Conservation (phyloP, 352 stramenopile genomes). For the Globisporangium camurandrum region DNA sequence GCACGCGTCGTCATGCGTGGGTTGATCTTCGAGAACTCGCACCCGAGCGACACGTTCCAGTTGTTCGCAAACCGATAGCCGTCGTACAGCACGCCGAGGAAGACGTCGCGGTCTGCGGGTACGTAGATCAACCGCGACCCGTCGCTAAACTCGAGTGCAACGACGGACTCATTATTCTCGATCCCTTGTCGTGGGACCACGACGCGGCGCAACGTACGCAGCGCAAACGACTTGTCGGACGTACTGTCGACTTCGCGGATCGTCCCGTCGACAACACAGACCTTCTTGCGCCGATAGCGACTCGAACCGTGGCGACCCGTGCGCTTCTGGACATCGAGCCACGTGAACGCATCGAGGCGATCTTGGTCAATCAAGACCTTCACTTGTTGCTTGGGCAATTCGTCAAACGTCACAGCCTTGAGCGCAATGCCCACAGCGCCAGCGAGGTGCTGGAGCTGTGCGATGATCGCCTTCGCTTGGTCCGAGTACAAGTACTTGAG, state of each 20-base stretch:
- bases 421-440: constrained; percentile 63
- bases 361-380: constrained; percentile 28
- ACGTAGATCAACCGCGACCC: constrained; percentile 53
- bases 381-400: constrained; percentile 46
- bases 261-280: constrained; percentile 44
- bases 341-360: constrained; percentile 29
- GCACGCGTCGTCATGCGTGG: constrained; percentile 40
- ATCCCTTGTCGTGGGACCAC: constrained; percentile 24
- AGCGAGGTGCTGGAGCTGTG: constrained; percentile 54
- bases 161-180: constrained; percentile 26
- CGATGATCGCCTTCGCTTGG: constrained; percentile 41
- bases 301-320: constrained; percentile 53
- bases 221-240: constrained; percentile 46
- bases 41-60: constrained; percentile 43
- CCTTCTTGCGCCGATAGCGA: constrained; percentile 52
- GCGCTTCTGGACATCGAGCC: constrained; percentile 47
- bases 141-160: constrained; percentile 65
- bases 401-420: constrained; percentile 18
- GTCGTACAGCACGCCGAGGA: constrained; percentile 64
- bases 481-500: constrained; percentile 71
- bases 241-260: constrained; percentile 40
- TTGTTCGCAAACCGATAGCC: constrained; percentile 59
- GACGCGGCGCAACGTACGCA: constrained; percentile 48
- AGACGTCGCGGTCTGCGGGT: constrained; percentile 42
- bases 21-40: constrained; percentile 67